Evolutionary conservation across 108 stramenopile genomes (phyloP).

Genomic region (Nitzschia putrida): DNA sequence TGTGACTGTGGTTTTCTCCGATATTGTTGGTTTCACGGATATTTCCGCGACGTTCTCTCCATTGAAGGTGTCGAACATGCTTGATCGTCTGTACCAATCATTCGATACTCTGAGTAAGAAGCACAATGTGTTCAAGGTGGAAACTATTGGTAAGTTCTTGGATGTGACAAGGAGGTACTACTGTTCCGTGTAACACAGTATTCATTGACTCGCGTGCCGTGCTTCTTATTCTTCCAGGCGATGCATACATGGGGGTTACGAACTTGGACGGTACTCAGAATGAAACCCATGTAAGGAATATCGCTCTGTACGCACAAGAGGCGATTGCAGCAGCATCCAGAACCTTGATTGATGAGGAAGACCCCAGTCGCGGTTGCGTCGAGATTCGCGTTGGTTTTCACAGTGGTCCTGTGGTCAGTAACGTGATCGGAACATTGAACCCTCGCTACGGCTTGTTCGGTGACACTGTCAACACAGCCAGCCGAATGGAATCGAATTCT

Average conservation of each 20-base stretch:
- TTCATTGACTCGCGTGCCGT: neutral
- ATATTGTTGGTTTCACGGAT: conserved; percentile 58
- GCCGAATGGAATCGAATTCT: conserved; percentile 55
- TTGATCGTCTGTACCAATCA: conserved; percentile 49
- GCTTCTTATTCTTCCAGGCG: too few species aligned
- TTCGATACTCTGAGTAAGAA: conserved; percentile 47
- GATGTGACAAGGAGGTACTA: conserved; percentile 26
- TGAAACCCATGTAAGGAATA: conserved; percentile 55
- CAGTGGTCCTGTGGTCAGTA: conserved; percentile 50
- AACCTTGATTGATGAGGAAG: conserved; percentile 40
- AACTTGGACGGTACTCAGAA: conserved; percentile 31
- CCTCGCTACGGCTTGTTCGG: conserved; percentile 57
- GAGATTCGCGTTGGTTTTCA: conserved; percentile 58
- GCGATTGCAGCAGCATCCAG: conserved; percentile 44
- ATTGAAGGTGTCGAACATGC: conserved; percentile 49
- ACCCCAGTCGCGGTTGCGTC: conserved; percentile 40
- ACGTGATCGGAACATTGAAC: conserved; percentile 43
- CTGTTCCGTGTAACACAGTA: neutral
- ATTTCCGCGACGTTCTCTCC: conserved; percentile 45
- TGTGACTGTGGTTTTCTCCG: conserved; percentile 35
- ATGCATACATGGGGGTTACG: conserved; percentile 16
- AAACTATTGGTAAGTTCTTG: conserved; percentile 60
- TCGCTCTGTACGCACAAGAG: conserved; percentile 54
- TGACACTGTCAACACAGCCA: conserved; percentile 57
- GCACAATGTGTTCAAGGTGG: conserved; percentile 64